A percentile compares a stretch with the other conserved stretches of the same genome.
phyloP scores from a whole-genome alignment of 2,329 filamentous ascomycete genomes.

The Sporothrix protearum region DNA sequence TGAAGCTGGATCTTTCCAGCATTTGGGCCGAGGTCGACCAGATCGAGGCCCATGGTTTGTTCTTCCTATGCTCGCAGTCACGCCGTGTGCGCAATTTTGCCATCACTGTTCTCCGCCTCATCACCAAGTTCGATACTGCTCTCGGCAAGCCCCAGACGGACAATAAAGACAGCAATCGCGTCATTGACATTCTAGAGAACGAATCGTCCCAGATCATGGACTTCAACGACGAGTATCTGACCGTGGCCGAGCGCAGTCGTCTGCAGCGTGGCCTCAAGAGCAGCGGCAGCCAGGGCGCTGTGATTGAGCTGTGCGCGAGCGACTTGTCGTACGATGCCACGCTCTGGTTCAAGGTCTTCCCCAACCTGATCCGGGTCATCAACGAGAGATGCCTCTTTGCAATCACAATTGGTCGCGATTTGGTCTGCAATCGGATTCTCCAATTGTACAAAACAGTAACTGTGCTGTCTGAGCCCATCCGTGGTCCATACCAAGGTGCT shows the following conservation, averaged over 20 bases:
- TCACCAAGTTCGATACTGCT: slow-evolving; percentile 88
- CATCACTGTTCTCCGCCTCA: slow-evolving; percentile 84
- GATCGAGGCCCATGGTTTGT: slow-evolving; percentile 91
- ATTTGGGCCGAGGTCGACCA: slow-evolving; percentile 94
- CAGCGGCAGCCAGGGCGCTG: slow-evolving; percentile 75
- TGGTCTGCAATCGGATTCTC: slow-evolving; percentile 85
- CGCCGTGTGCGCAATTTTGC: slow-evolving; percentile 83
- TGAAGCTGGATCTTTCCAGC: slow-evolving; percentile 79
- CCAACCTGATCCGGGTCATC: slow-evolving; percentile 85
- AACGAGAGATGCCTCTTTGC: slow-evolving; percentile 90
- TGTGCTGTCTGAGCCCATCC: slow-evolving; percentile 68
- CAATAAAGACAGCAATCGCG: slow-evolving; percentile 59
- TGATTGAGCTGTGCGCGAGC: slow-evolving; percentile 92
- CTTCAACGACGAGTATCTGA: slow-evolving; percentile 85
- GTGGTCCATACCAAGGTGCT: slow-evolving; percentile 61
- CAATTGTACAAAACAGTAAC: slow-evolving; percentile 89
- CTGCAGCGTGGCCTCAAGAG: slow-evolving; percentile 86
- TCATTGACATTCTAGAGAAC: slow-evolving; percentile 89
- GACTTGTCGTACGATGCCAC: slow-evolving; percentile 93
- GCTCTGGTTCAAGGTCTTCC: slow-evolving; percentile 97
- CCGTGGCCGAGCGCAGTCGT: slow-evolving; percentile 86
- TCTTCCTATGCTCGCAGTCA: slow-evolving; percentile 96
- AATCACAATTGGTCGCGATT: slow-evolving; percentile 82
- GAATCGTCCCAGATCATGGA: slow-evolving; percentile 86
- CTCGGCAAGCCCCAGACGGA: slow-evolving; percentile 62